Base-by-base conservation (phyloP, 495 filamentous ascomycete species). In the Oidiodendron maius region DNA sequence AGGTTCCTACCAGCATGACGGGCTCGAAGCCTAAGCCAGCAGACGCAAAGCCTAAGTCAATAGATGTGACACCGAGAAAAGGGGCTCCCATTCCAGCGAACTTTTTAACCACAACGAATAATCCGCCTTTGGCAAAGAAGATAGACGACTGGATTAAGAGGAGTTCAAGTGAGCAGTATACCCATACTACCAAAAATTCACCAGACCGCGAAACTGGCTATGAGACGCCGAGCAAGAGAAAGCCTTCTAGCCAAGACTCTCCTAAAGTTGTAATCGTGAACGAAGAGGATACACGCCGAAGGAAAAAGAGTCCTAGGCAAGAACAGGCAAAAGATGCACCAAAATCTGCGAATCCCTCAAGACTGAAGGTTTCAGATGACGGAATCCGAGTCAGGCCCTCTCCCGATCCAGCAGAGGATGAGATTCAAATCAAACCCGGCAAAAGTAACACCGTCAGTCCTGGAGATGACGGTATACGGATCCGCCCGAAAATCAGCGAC, bases 81-180 rank as follows among this genome's bases (percentile, higher is more conserved):
- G 26, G 12, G 12, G 26, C 55, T 22, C n/a, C n/a, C n/a, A 70
- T 68, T 46, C 79, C 63, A 57, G 83, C 71, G 52, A 73, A 68
- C 63, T 81, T 67, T 48, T 58, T 65, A 55, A 74, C 66, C 47
- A 63, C 64, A 17, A 68, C 66, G 13, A 60, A 65, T 30, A 79
- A 77, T 44, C 73, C 74, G 5, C 56, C 73, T 0, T 59, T 75
- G 4, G 62, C 69, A 18, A 70, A 61, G 51, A 77, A 75, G 53
- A 69, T 79, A 21, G 64, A 69, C 44, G 72, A 77, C 32, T 79
- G 75, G 75, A 71, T 52, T 4, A 49, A 52, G 26, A 30, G 26
- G 26, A 30, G 26, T 12, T 5, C 12, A 12, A 30, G 26, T 30
- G 26, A 30, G 12, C 5, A 44, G 9, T 28, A 39, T 16, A 44